phyloP scores from a whole-genome alignment of 768 basidiomycete genomes.

The Rhizopogon roseolus region DNA sequence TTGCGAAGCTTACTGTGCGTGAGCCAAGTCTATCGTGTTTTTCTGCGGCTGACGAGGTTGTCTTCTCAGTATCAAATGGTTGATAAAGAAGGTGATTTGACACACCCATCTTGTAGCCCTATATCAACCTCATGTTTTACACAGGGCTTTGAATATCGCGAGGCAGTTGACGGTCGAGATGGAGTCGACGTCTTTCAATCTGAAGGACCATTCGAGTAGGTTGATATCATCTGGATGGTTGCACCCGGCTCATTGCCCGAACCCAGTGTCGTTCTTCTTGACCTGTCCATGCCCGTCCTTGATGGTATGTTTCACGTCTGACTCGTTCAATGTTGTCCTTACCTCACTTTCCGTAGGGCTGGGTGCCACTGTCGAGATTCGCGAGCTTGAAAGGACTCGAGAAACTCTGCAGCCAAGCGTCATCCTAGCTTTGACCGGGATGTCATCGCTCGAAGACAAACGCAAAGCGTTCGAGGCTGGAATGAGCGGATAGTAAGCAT shows the following conservation, averaged over 20 bases:
- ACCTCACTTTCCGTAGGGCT: conserved; percentile 44
- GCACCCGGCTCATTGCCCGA: conserved; percentile 3
- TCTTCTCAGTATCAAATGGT: conserved; percentile 52
- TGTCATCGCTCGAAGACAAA: conserved; percentile 92
- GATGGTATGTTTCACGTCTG: conserved; percentile 52
- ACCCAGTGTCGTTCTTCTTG: conserved; percentile 75
- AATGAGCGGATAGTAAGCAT: conserved; percentile 82
- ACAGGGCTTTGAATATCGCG: conserved; percentile 65
- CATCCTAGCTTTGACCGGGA: conserved; percentile 88
- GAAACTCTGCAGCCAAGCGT: conserved; percentile 32
- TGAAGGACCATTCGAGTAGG: conserved; percentile 85
- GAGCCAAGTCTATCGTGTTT: neutral
- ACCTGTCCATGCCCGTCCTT: conserved; percentile 91
- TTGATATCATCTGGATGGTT: conserved; percentile 5
- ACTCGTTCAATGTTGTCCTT: neutral
- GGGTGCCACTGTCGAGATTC: conserved; percentile 79
- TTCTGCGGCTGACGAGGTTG: conserved; percentile 6
- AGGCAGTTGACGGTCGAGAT: conserved; percentile 81
- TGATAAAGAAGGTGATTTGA: conserved; percentile 45
- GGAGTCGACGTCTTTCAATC: conserved; percentile 73
- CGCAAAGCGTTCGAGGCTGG: conserved; percentile 87
- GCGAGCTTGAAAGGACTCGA: conserved; percentile 57
- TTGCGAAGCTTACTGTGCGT: conserved; percentile 78
- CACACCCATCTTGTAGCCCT: neutral
- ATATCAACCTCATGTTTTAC: conserved; percentile 1